phyloP scores from a whole-genome alignment of 805 yeast genomes.

The Torulaspora maleeae region DNA sequence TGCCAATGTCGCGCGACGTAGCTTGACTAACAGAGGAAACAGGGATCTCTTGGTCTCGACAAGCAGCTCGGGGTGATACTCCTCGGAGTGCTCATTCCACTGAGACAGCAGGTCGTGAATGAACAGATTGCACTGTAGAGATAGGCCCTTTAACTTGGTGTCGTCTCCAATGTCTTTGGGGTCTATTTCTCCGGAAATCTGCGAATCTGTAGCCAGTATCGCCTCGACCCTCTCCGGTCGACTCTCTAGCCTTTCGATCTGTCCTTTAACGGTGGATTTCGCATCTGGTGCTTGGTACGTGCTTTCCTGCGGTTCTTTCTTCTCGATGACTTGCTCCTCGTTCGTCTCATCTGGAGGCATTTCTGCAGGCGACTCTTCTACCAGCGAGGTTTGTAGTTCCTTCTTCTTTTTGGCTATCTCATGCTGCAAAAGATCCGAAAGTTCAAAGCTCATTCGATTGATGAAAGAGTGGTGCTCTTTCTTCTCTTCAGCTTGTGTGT shows the following conservation, averaged over 20 bases:
- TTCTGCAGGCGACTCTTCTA: background rate
- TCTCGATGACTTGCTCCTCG: background rate
- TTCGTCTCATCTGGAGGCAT: background rate
- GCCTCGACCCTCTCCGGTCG: constrained; percentile 13
- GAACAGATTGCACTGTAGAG: constrained; percentile 43
- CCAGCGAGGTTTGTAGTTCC: constrained; percentile 9
- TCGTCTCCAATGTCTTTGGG: constrained; percentile 42
- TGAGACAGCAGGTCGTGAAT: constrained; percentile 34
- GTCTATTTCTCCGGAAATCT: constrained; percentile 24
- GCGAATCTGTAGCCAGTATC: constrained; percentile 12
- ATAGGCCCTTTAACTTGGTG: constrained; percentile 42
- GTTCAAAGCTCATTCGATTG: constrained; percentile 46
- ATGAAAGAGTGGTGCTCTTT: background rate
- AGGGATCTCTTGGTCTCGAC: constrained; percentile 47
- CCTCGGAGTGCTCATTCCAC: constrained; percentile 35
- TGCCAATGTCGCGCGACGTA: constrained; percentile 43
- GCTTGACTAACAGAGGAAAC: constrained; percentile 49
- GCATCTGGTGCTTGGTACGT: background rate
- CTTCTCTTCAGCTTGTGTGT: background rate
- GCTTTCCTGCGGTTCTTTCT: background rate
- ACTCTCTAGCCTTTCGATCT: constrained; percentile 9
- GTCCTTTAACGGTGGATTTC: background rate
- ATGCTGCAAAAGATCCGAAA: constrained; percentile 41
- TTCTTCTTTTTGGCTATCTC: constrained; percentile 47
- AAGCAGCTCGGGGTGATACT: constrained; percentile 31